phyloP scores from a whole-genome alignment of 2,329 filamentous ascomycete genomes.

The Remersonia thermophila region DNA sequence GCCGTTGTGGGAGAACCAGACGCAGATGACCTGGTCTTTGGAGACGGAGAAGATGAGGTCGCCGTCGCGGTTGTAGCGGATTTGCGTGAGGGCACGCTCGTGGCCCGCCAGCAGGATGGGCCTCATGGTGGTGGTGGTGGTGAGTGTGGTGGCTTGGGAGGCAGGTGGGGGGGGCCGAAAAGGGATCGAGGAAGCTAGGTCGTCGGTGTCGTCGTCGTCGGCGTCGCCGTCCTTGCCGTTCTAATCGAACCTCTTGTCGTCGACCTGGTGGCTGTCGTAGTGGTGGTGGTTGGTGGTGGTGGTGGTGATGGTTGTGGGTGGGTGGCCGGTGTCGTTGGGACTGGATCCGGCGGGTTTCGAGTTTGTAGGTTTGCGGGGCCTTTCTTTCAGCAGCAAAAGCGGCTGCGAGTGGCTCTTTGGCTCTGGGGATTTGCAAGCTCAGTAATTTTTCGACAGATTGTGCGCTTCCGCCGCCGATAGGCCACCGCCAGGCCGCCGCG shows the following conservation, averaged over 20 bases:
- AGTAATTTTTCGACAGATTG: conserved; percentile 19
- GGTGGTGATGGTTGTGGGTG: conserved; percentile 2
- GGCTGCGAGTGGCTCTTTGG: too few relatives aligned
- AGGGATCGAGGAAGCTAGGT: too few relatives aligned
- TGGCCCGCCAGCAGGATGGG: conserved; percentile 93
- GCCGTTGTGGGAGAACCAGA: conserved; percentile 95
- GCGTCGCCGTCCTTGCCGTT: too few relatives aligned
- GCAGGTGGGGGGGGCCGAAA: too few relatives aligned
- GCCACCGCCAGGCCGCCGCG: conserved; percentile 11
- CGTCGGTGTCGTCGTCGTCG: too few relatives aligned
- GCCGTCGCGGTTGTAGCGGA: conserved; percentile 89
- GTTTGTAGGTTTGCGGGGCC: conserved; percentile 1
- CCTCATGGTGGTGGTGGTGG: conserved; percentile 55
- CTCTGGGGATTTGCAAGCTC: too few relatives aligned
- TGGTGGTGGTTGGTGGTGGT: not conserved
- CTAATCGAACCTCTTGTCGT: too few relatives aligned
- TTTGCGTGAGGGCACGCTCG: conserved; percentile 91
- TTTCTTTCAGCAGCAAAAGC: conserved; percentile 12
- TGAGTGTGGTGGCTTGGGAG: conserved; percentile 2
- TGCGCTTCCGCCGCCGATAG: conserved; percentile 13
- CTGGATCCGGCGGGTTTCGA: conserved; percentile 6
- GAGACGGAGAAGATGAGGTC: conserved; percentile 92
- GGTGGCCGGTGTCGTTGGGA: conserved; percentile 1
- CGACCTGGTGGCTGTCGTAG: too few relatives aligned
- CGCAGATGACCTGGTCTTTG: conserved; percentile 95